These are phyloP conservation scores for Pseudogymnoascus sp. DNA, from an alignment of 2,329 filamentous ascomycete species.

Conservation along the genomic window DNA sequence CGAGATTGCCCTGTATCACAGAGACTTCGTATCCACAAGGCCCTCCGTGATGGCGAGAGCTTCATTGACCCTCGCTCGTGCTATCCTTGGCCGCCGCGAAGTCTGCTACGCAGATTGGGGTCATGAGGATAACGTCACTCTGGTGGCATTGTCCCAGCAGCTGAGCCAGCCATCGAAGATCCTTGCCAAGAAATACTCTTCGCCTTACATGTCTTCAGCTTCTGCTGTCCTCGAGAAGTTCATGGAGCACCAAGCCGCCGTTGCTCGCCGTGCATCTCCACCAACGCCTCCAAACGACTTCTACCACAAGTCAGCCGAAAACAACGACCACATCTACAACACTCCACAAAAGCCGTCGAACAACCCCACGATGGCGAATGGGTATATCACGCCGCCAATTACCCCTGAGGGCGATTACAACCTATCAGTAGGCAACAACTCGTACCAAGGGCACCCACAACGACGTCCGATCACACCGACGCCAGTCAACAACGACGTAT, in stretches of 20 bases:
- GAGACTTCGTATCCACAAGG: constrained; percentile 89
- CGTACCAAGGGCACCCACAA: constrained; percentile 22
- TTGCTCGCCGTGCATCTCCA: constrained; percentile 47
- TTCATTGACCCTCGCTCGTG: constrained; percentile 76
- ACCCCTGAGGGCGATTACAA: constrained; percentile 65
- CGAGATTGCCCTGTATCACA: constrained; percentile 92
- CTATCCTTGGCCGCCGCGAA: constrained; percentile 75
- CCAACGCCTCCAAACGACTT: constrained; percentile 53
- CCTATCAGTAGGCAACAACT: constrained; percentile 19
- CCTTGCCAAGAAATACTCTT: constrained; percentile 60
- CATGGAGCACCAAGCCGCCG: constrained; percentile 53
- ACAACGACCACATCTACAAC: constrained; percentile 55
- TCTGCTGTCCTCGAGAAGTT: constrained; percentile 59
- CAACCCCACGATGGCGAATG: constrained; percentile 55
- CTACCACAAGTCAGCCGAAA: constrained; percentile 37
- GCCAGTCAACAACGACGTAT: constrained; percentile 40
- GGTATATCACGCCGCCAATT: constrained; percentile 78
- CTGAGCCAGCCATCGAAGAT: constrained; percentile 61
- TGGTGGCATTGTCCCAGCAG: constrained; percentile 46
- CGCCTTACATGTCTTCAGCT: constrained; percentile 56
- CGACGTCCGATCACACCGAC: constrained; percentile 58
- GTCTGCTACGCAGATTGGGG: constrained; percentile 71
- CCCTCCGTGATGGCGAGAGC: constrained; percentile 87
- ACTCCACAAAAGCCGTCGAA: constrained; percentile 73
- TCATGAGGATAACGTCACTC: constrained; percentile 59